Evolutionary conservation across 495 filamentous ascomycete species (phyloP), one percentile per base, ranked within the genome.

Genomic region (Pyrenula aspistea): DNA sequence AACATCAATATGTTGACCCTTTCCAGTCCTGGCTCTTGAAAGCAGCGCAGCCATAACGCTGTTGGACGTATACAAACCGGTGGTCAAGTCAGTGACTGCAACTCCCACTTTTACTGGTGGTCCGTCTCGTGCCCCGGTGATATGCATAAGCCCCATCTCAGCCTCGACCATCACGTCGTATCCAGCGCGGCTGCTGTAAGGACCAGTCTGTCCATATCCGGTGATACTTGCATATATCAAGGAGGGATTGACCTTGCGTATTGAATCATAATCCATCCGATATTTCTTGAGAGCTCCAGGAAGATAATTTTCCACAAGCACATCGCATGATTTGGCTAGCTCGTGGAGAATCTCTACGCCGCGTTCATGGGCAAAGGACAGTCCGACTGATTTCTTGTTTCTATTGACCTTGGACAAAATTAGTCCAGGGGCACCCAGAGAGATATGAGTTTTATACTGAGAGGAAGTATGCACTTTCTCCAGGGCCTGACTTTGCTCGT

Each of bases 101-200:
- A 97, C 93, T 2, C 93, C 93, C 1, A 98, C 93, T 71, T 98
- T 98, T 12, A 96, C 94, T 0, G 94, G 94, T 1, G 90, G 87
- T 0, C 93, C 89, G 56, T 95, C 89, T 61, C 88, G 73, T 49
- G 77, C 76, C 11, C 93, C 93, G 0, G 93, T 98, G 55, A 98
- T 97, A 67, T 98, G 94, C 93, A 98, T 98, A 56, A 98, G 65
- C 2, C 93, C 93, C 75, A 98, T 89, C 68, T 97, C 93, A 49
- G 92, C 94, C 70, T 98, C 93, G 0, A 98, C 94, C 91, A 98
- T 97, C 57, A 98, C 94, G 70, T 98, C 93, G 73, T 98, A 98
- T 11, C 93, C 93, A 10, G 93, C 90, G 4, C 94, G 80, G 51
- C 83, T 81, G 19, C 85, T 84, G 68, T 95, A 96, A 0, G 94